These are phyloP conservation scores for Albifimbria verrucaria DNA, from an alignment of 2,329 filamentous ascomycete species.

Conservation along the genomic window DNA sequence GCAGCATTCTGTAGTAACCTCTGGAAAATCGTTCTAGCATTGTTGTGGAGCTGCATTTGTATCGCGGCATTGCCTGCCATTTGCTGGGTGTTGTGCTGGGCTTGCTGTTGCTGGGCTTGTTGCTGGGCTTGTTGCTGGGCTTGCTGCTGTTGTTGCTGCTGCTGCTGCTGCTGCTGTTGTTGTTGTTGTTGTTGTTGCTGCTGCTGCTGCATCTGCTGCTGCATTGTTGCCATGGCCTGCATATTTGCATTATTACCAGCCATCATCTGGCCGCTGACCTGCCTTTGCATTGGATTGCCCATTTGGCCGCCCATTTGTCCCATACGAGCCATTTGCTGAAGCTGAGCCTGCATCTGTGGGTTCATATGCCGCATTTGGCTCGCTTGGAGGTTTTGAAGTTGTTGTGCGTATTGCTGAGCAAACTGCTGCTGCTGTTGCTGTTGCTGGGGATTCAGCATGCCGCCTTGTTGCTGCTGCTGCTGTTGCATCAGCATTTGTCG, in stretches of 20 bases:
- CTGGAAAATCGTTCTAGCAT: slow-evolving; percentile 34
- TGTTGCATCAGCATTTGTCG: slow-evolving; percentile 37
- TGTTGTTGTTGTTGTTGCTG: slow-evolving; percentile 25
- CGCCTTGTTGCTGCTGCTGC: slow-evolving; percentile 33
- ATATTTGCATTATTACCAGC: slow-evolving; percentile 36
- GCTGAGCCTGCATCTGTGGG: slow-evolving; percentile 30
- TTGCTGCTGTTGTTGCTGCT: slow-evolving; percentile 20
- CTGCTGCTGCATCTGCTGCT: slow-evolving; percentile 21
- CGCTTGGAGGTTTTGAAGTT: slow-evolving; percentile 38
- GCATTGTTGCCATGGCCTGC: slow-evolving; percentile 36
- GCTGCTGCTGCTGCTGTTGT: neutral
- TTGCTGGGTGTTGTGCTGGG: slow-evolving; percentile 25
- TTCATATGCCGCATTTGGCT: slow-evolving; percentile 30
- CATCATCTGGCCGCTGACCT: slow-evolving; percentile 37
- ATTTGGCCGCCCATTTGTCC: slow-evolving; percentile 32
- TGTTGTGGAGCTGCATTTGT: slow-evolving; percentile 26
- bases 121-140: slow-evolving; percentile 31
- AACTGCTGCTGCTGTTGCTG: slow-evolving; percentile 32
- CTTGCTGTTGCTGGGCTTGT: slow-evolving; percentile 30
- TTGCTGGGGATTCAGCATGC: slow-evolving; percentile 37
- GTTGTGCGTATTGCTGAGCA: slow-evolving; percentile 40
- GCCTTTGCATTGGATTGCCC: slow-evolving; percentile 35
- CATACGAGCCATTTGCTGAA: slow-evolving; percentile 33
- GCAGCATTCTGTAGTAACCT: slow-evolving; percentile 31
- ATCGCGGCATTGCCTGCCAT: slow-evolving; percentile 15